Evolutionary conservation across 164 flowering plant genomes (phyloP), one percentile per base, ranked within the genome.

Genomic region (Dillenia suffruticosa): DNA sequence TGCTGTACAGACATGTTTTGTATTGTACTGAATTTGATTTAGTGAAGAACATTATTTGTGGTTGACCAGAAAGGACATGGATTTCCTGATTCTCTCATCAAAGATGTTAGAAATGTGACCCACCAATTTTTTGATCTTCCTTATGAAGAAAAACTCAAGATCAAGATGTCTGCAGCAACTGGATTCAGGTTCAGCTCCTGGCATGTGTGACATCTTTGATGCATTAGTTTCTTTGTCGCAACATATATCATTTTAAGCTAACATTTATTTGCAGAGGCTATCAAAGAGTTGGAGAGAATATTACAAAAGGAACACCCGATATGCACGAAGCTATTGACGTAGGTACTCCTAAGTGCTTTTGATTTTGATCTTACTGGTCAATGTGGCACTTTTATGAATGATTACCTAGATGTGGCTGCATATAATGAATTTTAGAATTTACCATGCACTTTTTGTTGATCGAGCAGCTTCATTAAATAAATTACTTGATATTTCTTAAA

Each of bases 281-380:
- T 73, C 97, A 90, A 59, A 74, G 82, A 70, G 56, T 90, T 50
- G 98, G 98, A 55, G 97, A 85, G 73, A 93, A 93, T 70, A 52
- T 90, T 59, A 93, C 97, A 58, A 75, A 87, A 73, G 96, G 94
- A 52, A 70, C 56, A n/a, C 94, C 90, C 61, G 98, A 93, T 71
- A 81, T 82, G 77, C 98, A 93, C 69, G 97, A 93, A 79, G 98
- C 98, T n/a, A 90, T 93, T 58, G 98, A 93, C 74, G 97, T 92
- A 75, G 13, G 95, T 75, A 17, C 44, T 67, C 17, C 54, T 46
- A 40, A n/a, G 5, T 26, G 56, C 8, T 9, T 12, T 61, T 32
- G 10, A 2, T 15, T 17, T 14, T 44, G 22, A 19, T 19, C 22
- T 19, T 19, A 19, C 22, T 1, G 22, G 22, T 19, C 1, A 19